These are phyloP conservation scores for Nigrospora sphaerica DNA, from an alignment of 2,329 filamentous ascomycete genomes.

Conservation along the genomic window DNA sequence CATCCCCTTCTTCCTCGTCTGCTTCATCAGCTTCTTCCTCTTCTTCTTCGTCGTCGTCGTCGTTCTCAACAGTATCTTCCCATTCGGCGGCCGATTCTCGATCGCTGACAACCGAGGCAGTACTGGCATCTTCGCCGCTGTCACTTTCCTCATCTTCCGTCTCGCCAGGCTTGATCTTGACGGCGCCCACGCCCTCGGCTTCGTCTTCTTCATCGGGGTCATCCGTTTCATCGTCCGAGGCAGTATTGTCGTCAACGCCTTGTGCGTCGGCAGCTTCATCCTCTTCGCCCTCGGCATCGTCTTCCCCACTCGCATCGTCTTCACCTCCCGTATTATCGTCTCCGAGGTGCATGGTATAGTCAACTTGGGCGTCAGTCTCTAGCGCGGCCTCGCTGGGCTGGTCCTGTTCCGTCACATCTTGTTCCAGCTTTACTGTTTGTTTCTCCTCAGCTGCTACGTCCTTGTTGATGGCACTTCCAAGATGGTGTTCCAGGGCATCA, in stretches of 20 bases:
- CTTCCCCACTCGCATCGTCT: conserved; percentile 26
- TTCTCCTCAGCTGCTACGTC: too few relatives aligned
- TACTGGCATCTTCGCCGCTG: conserved; percentile 21
- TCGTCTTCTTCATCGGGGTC: conserved; percentile 32
- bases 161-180: conserved; percentile 48
- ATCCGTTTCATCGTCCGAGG: conserved; percentile 2
- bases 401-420: neutral
- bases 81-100: conserved; percentile 21
- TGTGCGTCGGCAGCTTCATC: conserved; percentile 31
- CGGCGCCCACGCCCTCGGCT: conserved; percentile 48
- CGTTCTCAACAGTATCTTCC: conserved; percentile 19
- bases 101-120: conserved; percentile 18
- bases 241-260: conserved; percentile 33
- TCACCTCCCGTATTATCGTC: conserved; percentile 10
- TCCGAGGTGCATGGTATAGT: conserved; percentile 10
- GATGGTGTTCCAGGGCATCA: too few relatives aligned
- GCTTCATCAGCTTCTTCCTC: conserved; percentile 28
- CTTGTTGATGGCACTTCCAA: too few relatives aligned
- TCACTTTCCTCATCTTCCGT: conserved; percentile 36
- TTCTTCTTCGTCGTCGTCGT: conserved; percentile 24
- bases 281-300: conserved; percentile 14
- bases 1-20: conserved; percentile 27
- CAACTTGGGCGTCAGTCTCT: conserved; percentile 11
- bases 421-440: neutral
- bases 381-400: conserved; percentile 1